phyloP scores from a whole-genome alignment of 2,329 filamentous ascomycete genomes.

The Alternaria solani region DNA sequence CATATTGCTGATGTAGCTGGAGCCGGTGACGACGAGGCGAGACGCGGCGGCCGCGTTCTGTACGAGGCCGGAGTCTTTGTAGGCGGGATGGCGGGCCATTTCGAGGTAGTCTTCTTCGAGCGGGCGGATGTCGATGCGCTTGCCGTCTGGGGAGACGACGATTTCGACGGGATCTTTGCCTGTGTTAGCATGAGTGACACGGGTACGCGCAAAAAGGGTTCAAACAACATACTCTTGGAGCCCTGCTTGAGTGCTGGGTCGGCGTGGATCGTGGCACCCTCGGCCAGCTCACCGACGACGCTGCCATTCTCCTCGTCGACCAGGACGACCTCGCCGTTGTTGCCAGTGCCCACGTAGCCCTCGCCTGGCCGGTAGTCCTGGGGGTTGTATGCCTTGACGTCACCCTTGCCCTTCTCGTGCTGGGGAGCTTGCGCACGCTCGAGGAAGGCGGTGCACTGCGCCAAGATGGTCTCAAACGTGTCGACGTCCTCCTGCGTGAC shows the following conservation, averaged over 20 bases:
- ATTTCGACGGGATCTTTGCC: conserved; percentile 78
- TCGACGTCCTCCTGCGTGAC: conserved; percentile 90
- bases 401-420: conserved; percentile 43
- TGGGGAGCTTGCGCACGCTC: conserved; percentile 77
- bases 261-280: conserved; percentile 82
- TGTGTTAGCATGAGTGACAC: conserved; percentile 34
- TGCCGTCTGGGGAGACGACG: conserved; percentile 73
- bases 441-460: conserved; percentile 96
- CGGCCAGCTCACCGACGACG: conserved; percentile 88
- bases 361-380: conserved; percentile 80
- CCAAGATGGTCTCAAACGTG: conserved; percentile 96
- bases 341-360: conserved; percentile 68
- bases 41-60: conserved; percentile 88
- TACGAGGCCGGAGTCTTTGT: conserved; percentile 85
- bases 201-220: neutral
- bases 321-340: conserved; percentile 80
- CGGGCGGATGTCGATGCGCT: conserved; percentile 73
- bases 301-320: conserved; percentile 96
- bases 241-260: conserved; percentile 78
- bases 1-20: conserved; percentile 78
- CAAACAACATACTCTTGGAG: conserved; percentile 76
- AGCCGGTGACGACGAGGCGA: conserved; percentile 88
- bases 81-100: conserved; percentile 86
- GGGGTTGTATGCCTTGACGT: conserved; percentile 73
- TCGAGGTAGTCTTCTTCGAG: conserved; percentile 75